These are phyloP conservation scores for Schoenoplectus tabernaemontani DNA, from an alignment of 202 grass and related monocot genomes.

Conservation along the genomic window DNA sequence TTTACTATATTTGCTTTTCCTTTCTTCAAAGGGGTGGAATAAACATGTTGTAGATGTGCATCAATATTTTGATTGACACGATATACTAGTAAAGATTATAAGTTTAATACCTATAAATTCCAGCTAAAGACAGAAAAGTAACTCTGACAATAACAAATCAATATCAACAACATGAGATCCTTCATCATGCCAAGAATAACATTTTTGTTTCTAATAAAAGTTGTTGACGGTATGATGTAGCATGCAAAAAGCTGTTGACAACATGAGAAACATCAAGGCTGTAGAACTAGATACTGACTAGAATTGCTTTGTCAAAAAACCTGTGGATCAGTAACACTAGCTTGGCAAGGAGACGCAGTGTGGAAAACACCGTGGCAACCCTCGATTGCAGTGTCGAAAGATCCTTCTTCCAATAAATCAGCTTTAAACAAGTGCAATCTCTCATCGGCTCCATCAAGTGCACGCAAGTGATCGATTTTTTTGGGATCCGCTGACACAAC, in stretches of 20 bases:
- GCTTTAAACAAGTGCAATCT: conserved; percentile 31
- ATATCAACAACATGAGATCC: not conserved
- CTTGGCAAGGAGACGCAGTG: conserved; percentile 30
- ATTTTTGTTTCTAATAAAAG: not conserved
- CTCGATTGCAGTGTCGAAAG: conserved; percentile 21
- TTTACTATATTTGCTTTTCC: not conserved
- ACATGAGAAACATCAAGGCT: not conserved
- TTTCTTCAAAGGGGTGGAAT: not conserved
- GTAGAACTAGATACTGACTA: not conserved
- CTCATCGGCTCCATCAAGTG: conserved; percentile 28
- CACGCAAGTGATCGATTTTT: conserved; percentile 28
- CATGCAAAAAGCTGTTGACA: not conserved
- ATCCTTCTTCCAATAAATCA: conserved; percentile 24
- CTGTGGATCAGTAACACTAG: conserved; percentile 18
- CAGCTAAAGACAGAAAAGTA: not conserved
- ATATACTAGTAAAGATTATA: not conserved
- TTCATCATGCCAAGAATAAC: not conserved
- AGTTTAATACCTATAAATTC: not conserved
- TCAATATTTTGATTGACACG: not conserved
- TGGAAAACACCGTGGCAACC: conserved; percentile 32
- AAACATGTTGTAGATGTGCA: not conserved
- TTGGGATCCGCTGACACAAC: conserved; percentile 28
- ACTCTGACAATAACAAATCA: not conserved
- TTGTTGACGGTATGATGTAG: too few species aligned
- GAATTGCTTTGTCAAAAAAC: not conserved